Evolutionary conservation across 805 yeast genomes (phyloP), one percentile per base, ranked within the genome.

Genomic region (Wickerhamiella spandovensis): DNA sequence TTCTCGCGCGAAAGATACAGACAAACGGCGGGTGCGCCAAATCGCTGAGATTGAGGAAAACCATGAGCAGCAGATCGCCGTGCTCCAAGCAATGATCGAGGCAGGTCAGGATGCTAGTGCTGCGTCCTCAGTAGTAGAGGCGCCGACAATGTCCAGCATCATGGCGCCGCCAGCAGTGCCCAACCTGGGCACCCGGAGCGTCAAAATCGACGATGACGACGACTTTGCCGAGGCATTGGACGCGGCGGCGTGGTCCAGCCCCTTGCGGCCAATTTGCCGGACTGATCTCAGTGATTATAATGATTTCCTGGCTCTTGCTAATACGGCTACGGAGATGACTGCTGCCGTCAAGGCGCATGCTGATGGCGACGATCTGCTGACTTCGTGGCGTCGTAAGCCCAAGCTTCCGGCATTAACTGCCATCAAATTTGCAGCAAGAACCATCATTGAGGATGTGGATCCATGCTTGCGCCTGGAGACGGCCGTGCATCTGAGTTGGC

Each of bases 361-460:
- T 9, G 21, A 15, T 9, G 32, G 39, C 45, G 39, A 21, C 25
- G 44, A 21, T 17, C n/a, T 21, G 25, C 32, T 23, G 32, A 30
- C n/a, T 35, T 37, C 38, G 18, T 43, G 24, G 44, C 41, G 30
- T 5, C 43, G 20, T 13, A 21, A 30, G 21, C 22, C 25, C 24
- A 32, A 35, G 10, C 30, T 49, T 28, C 50, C 59, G 48, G 54
- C 64, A 15, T 62, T 82, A 54, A 75, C 74, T 55, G 75, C 72
- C 9, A 65, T 80, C 12, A 73, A 75, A 54, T 79, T 82, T 58
- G 78, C 83, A 63, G 79, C 81, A 55, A 74, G 76, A 52, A 64
- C 86, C 20, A 70, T 87, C 59, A 61, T 71, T 17, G 94, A 87
- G 55, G 98, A 90, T 61, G 72, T 90, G 44, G 95, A 85, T 52